Percentiles rank a stretch among this genome's conserved stretches.
phyloP scores from a whole-genome alignment of 106 monocot species.

The Platanthera zijinensis region DNA sequence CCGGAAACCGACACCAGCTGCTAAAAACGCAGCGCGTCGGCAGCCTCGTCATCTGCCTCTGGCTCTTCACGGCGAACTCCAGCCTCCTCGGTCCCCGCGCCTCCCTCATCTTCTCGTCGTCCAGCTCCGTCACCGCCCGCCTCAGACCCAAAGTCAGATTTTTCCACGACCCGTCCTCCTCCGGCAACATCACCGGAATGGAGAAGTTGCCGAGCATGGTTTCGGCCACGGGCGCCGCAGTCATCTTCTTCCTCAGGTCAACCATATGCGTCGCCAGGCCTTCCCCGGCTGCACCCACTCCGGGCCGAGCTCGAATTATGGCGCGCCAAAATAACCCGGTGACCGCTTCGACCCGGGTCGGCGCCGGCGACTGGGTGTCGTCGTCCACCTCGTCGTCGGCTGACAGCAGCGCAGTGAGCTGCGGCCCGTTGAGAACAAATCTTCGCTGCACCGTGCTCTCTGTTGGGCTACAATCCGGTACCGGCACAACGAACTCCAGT shows the following conservation, averaged over 20 bases:
- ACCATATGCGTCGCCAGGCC: not conserved
- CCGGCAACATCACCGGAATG: too few species aligned
- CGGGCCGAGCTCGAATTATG: not conserved
- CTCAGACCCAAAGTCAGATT: not conserved
- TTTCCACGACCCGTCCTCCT: too few species aligned
- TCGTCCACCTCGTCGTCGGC: too few species aligned
- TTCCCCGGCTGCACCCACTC: not conserved
- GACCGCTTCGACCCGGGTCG: not conserved
- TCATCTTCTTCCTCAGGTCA: not conserved
- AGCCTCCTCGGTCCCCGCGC: not conserved
- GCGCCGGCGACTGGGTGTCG: too few species aligned
- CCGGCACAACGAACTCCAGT: not conserved
- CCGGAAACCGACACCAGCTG: too few species aligned
- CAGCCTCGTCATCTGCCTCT: not conserved
- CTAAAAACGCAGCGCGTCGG: not conserved
- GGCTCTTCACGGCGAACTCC: not conserved
- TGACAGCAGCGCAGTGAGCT: conserved; percentile 3
- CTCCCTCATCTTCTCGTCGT: not conserved
- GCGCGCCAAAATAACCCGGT: not conserved
- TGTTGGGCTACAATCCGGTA: not conserved
- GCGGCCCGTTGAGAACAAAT: not conserved
- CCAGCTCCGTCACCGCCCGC: too few species aligned
- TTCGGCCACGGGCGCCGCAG: not conserved
- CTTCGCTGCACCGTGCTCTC: not conserved
- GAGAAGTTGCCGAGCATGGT: too few species aligned